A percentile compares a stretch with the other conserved stretches of the same genome.
phyloP scores from a whole-genome alignment of 2,329 filamentous ascomycete species.

The Colletotrichum sp. region DNA sequence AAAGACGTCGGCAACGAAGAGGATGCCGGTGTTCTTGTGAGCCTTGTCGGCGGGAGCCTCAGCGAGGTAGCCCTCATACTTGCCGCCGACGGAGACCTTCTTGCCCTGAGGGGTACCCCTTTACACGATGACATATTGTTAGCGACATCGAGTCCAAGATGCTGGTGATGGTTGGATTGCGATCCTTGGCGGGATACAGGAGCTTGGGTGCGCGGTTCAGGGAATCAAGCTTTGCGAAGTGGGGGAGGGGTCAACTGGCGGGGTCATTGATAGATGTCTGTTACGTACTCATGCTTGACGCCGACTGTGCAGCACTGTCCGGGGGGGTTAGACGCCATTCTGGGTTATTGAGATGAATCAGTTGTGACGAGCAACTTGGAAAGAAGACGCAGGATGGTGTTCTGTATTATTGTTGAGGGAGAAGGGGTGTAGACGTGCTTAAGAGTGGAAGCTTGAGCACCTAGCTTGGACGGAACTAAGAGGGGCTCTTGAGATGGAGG shows the following conservation, averaged over 20 bases:
- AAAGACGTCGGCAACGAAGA: constrained; percentile 55
- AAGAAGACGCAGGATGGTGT: neutral
- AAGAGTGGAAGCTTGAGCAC: neutral
- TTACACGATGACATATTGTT: neutral
- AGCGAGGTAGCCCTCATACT: constrained; percentile 57
- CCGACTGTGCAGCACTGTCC: constrained; percentile 58
- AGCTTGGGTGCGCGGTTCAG: neutral
- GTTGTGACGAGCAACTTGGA: neutral
- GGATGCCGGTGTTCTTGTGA: constrained; percentile 46
- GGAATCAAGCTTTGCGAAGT: neutral
- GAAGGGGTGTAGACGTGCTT: neutral
- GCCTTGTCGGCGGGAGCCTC: constrained; percentile 44
- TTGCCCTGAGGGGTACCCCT: constrained; percentile 56
- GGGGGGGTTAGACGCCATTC: constrained; percentile 61
- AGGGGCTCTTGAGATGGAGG: neutral
- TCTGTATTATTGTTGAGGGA: neutral
- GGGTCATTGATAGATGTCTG: neutral
- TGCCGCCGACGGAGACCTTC: constrained; percentile 47
- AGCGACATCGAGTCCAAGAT: neutral
- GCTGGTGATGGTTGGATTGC: neutral
- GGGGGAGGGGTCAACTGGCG: constrained; percentile 8
- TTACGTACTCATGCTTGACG: constrained; percentile 57
- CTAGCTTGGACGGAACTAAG: neutral
- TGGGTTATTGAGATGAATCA: neutral
- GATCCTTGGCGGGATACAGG: neutral